Conservation (phyloP, 345 rosid species). For the Euphorbia peplus region DNA sequence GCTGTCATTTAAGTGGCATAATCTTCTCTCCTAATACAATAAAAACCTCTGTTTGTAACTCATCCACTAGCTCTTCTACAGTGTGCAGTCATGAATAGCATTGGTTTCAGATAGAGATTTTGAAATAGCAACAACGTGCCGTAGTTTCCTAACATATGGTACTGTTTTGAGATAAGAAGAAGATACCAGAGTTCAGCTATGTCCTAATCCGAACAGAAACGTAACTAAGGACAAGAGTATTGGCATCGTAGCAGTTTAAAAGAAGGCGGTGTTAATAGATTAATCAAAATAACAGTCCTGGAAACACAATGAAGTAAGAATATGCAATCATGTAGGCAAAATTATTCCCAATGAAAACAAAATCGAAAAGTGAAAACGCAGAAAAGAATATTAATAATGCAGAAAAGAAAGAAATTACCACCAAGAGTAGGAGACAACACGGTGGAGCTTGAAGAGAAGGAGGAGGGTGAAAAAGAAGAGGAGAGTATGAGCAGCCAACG, state of each 20-base stretch:
- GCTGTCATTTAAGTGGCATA: not conserved
- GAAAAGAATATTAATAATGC: no score
- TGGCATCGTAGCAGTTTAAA: not conserved
- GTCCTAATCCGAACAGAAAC: no score
- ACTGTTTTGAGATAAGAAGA: not conserved
- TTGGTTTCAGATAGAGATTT: not conserved
- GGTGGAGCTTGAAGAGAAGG: conserved; percentile 74
- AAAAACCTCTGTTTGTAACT: not conserved
- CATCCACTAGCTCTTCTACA: not conserved
- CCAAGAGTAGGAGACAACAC: conserved; percentile 60
- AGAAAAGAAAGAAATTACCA: conserved; percentile 45
- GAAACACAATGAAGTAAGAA: not conserved
- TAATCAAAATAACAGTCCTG: not conserved
- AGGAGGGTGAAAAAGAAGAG: conserved; percentile 67
- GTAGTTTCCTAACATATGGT: not conserved
- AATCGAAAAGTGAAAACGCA: no score
- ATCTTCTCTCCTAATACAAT: conserved; percentile 1
- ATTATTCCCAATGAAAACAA: not conserved
- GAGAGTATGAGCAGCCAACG: conserved; percentile 70
- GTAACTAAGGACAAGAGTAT: not conserved
- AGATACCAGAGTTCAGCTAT: not conserved
- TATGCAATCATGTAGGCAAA: not conserved
- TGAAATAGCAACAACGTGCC: not conserved
- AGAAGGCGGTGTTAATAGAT: not conserved
- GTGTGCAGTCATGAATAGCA: not conserved